Base-by-base conservation (phyloP, 2,329 filamentous ascomycete species). In the Ophiostoma ulmi region DNA sequence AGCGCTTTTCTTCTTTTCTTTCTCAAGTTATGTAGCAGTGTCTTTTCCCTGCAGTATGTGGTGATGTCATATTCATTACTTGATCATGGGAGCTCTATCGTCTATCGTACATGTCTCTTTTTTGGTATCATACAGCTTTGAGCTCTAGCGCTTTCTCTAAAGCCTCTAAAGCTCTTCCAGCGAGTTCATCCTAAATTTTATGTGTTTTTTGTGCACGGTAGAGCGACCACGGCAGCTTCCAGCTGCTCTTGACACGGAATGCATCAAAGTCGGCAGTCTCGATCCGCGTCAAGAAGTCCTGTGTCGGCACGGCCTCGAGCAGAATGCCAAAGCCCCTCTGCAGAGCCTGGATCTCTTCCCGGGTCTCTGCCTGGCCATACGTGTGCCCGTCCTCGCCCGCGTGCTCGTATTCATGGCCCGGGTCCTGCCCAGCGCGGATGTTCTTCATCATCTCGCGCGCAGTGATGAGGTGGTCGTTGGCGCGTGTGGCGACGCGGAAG, bases 401-500 rank as follows among this genome's bases (percentile, higher is more conserved):
- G 77, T 97, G 92, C 80, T 98, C 94, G 78, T 94, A 97, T 5
- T 92, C 92, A 78, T 97, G 94, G 0, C 90, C 92, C 0, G 92
- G 87, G 67, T 88, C 89, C 75, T 90, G 81, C 1, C 93, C 92
- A 4, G 88, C 88, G 70, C 87, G 87, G 26, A 97, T 81, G 76
- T 91, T 92, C 76, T 88, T 90, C 72, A 98, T 80, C 93, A 99
- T 97, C 78, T 97, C 92, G 72, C 93, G 85, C 1, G 91, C 94
- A 0, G 94, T 98, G 75, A 97, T 97, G 44, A 99, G 83, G 80
- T 99, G 95, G 78, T 99, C 95, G 77, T 96, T 96, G 7, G 95
- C 95, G 52, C 94, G 87, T 0, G 95, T 99, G 0, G 95, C 95
- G 17, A 99, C 92, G 4, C 88, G 86, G 80, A 98, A 99, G 0